These are phyloP conservation scores for Pythium vanterpoolii DNA, from an alignment of 352 stramenopile genomes.

Conservation along the genomic window DNA sequence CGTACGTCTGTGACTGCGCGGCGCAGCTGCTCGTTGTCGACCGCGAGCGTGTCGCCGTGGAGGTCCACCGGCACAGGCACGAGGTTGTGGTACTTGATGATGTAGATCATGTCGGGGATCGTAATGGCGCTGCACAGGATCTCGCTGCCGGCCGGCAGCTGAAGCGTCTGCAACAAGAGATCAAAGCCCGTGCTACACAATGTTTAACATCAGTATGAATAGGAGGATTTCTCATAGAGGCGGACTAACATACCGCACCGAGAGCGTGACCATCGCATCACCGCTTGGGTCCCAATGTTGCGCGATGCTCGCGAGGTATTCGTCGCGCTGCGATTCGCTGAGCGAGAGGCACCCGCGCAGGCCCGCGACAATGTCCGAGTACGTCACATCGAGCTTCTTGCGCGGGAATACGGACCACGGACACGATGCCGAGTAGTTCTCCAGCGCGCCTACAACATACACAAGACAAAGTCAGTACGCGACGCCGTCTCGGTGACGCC, in stretches of 20 bases:
- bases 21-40: slow-evolving; percentile 48
- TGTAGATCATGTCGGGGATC: slow-evolving; percentile 84
- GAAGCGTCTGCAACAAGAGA: slow-evolving; percentile 69
- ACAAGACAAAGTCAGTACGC: not conserved
- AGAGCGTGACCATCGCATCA: slow-evolving; percentile 65
- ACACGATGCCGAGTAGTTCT: slow-evolving; percentile 49
- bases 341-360: slow-evolving; percentile 55
- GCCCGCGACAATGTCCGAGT: slow-evolving; percentile 56
- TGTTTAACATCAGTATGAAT: not conserved
- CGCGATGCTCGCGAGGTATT: slow-evolving; percentile 46
- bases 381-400: slow-evolving; percentile 83
- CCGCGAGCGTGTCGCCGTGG: slow-evolving; percentile 53
- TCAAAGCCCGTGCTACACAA: slow-evolving; percentile 75
- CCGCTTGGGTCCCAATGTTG: slow-evolving; percentile 54
- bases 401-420: slow-evolving; percentile 79
- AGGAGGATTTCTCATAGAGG: not conserved
- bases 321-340: slow-evolving; percentile 49
- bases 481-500: too few relatives aligned
- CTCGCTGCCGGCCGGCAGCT: slow-evolving; percentile 60
- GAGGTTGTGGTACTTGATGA: slow-evolving; percentile 70
- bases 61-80: slow-evolving; percentile 74
- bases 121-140: slow-evolving; percentile 82
- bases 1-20: slow-evolving; percentile 39
- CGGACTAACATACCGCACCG: slow-evolving; percentile 46
- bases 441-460: slow-evolving; percentile 33